Evolutionary conservation across 768 basidiomycete genomes (phyloP), one percentile per base, ranked within the genome.

Genomic region (Mycena vulgaris): DNA sequence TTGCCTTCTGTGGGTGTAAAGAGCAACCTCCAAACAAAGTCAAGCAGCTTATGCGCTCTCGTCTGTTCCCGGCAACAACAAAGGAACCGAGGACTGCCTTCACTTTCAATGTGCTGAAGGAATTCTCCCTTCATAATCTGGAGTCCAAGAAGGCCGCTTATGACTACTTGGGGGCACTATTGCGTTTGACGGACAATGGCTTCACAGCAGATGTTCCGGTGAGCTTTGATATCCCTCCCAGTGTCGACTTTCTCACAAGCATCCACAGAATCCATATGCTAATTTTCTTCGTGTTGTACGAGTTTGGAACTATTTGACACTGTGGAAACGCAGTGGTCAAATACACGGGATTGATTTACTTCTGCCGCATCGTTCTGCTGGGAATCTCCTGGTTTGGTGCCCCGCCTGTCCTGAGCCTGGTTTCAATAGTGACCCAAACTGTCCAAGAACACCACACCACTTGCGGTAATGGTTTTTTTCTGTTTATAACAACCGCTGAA

Each of bases 51-150:
- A 60, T 78, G n/a, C 31, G 66, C 2, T 49, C 64, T 16, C 16
- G 73, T 2, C 49, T 81, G 0, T 79, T 80, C 59, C 80, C 78
- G 39, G 76, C 78, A 0, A 78, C 77, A 1, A 59, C 74, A 27
- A 53, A 35, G 2, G 64, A 64, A 7, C 79, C 79, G 0, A 58
- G 51, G 2, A 75, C 69, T 5, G 80, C 78, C 0, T 80, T 79
- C 52, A 78, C 77, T 1, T 66, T 78, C 42, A 31, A 55, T 16
- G 53, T 77, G 21, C 68, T 80, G 8, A 63, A 74, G n/a, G n/a
- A n/a, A n/a, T n/a, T n/a, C n/a, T n/a, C n/a, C n/a, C n/a, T n/a
- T n/a, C n/a, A n/a, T n/a, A 8, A 75, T 48, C 66, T 76, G 9
- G 76, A 76, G 56, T 75, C 75, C 0, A 78, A 80, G 45, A 64